Evolutionary conservation across 2,329 filamentous ascomycete genomes (phyloP).

Genomic region (Pestalotiopsis sp.): DNA sequence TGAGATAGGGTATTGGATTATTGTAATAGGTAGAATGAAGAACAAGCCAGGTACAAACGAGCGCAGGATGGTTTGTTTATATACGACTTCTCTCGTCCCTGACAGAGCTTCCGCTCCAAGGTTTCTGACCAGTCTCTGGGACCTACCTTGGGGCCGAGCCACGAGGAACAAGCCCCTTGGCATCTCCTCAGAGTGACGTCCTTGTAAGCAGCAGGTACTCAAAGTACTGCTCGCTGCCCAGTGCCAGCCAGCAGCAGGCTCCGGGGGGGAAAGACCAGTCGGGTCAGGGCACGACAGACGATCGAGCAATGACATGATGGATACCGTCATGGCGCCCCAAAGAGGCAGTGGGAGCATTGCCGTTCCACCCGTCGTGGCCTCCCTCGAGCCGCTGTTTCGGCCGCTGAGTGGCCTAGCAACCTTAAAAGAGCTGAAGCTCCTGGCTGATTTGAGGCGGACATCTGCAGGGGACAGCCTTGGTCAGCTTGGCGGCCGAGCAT

Average conservation of each 20-base stretch:
- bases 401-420: neutral
- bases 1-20: neutral
- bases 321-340: neutral
- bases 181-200: neutral
- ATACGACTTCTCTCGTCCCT: neutral
- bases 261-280: neutral
- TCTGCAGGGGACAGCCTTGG: neutral
- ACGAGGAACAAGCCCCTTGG: conserved; percentile 4
- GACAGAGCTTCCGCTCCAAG: neutral
- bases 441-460: neutral
- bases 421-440: neutral
- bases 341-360: neutral
- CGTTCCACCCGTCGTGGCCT: neutral
- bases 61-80: neutral
- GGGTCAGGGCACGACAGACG: neutral
- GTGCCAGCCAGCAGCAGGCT: no score
- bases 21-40: neutral
- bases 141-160: neutral
- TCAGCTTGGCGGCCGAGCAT: neutral
- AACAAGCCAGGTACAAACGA: neutral
- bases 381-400: neutral
- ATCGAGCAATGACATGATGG: conserved; percentile 1
- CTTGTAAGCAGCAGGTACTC: neutral
- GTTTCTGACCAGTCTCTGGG: neutral
- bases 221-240: no score